phyloP scores from a whole-genome alignment of 2,329 filamentous ascomycete genomes.

The Botrytis byssoidea region DNA sequence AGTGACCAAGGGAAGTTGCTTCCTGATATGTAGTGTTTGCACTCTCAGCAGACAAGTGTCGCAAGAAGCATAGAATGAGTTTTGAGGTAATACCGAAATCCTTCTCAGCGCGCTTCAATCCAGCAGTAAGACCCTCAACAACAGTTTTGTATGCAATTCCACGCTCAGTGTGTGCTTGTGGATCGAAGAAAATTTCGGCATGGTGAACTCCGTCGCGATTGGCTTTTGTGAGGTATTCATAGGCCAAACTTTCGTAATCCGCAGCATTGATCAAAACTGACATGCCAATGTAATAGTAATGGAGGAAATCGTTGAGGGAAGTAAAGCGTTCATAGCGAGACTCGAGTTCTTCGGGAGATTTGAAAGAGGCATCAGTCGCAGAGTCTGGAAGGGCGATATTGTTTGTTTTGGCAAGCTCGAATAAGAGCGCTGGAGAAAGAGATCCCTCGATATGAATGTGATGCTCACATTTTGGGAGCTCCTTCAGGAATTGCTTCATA shows the following conservation, averaged over 20 bases:
- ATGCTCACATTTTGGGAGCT: slow-evolving; percentile 77
- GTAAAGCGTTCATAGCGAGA: slow-evolving; percentile 66
- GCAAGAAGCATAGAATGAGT: slow-evolving; percentile 70
- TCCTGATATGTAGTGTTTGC: slow-evolving; percentile 49
- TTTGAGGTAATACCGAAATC: slow-evolving; percentile 65
- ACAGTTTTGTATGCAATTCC: slow-evolving; percentile 63
- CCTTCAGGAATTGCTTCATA: slow-evolving; percentile 53
- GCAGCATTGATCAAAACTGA: slow-evolving; percentile 60
- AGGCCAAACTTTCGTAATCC: slow-evolving; percentile 74
- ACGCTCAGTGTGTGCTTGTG: slow-evolving; percentile 67
- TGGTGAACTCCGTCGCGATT: slow-evolving; percentile 65
- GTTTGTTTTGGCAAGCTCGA: slow-evolving; percentile 66
- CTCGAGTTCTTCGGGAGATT: slow-evolving; percentile 56
- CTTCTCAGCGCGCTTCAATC: slow-evolving; percentile 56
- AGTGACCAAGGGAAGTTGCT: slow-evolving; percentile 46
- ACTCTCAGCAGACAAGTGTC: slow-evolving; percentile 63
- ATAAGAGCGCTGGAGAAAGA: slow-evolving; percentile 67
- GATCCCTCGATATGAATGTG: slow-evolving; percentile 79
- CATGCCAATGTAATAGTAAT: slow-evolving; percentile 78
- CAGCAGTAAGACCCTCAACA: slow-evolving; percentile 60
- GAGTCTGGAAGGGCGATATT: slow-evolving; percentile 58
- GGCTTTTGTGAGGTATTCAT: slow-evolving; percentile 67
- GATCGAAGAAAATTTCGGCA: slow-evolving; percentile 79
- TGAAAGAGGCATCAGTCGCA: slow-evolving; percentile 59
- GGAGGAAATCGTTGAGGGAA: slow-evolving; percentile 73